Base-by-base conservation (phyloP, 164 flowering plant genomes). In the Nelumbo lutea region DNA sequence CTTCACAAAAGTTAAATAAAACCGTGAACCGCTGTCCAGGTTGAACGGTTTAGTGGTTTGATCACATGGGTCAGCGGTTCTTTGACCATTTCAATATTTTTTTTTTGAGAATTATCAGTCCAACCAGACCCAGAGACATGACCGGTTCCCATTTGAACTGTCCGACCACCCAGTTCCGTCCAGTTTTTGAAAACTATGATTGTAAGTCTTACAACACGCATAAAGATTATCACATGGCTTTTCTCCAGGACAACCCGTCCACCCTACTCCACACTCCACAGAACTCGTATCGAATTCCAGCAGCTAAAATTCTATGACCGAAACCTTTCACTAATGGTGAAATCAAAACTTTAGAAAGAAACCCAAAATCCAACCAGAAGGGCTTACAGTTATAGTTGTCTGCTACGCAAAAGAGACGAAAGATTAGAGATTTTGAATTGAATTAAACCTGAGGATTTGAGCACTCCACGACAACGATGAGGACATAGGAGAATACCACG, bases 171-270 rank as follows among this genome's bases (percentile, higher is more conserved):
- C 27, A 27, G 27, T 27, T 0, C 27, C 0, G 27, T 27, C 27
- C 27, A 27, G 27, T 27, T 27, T 27, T 27, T 27, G 27, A 27
- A 27, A 27, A 27, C 27, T 27, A 27, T 27, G 27, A 27, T 27
- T 27, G 27, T 0, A 0, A 72, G 72, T 68, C 83, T 86, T 82
- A 76, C 98, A 95, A 77, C 98, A 95, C 53, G 89, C 93, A 72
- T 95, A 97, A 11, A 92, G 82, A 68, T 88, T 97, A 77, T 95
- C 97, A 60, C 99, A 95, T 0, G 99, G 99, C 65, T 83, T 78
- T 72, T 95, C 97, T 27, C 97, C 97, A 0, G 91, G 82, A 78
- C 99, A 92, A 1, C 99, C 99, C 1, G 82, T 82, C 88, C 90
- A 92, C 50, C 96, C 93, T 50, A 95, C 91, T 46, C 99, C 97